Base-by-base conservation (phyloP, 192 early-diverging fungal species). In the Coemansia sp. region DNA sequence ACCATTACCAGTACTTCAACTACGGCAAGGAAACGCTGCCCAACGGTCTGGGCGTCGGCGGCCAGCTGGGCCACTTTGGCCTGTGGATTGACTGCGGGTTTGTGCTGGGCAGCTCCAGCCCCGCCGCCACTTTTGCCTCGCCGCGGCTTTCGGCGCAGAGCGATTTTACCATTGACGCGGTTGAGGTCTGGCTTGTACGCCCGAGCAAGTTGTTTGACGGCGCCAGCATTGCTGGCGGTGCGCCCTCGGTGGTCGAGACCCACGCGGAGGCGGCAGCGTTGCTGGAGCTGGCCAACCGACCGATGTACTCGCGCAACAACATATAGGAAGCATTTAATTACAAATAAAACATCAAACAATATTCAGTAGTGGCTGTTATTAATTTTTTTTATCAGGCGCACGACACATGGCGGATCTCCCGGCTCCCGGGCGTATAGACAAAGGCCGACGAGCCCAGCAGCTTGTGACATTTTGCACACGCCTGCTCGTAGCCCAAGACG, bases 161-260 rank as follows among this genome's bases (percentile, higher is more conserved):
- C 25, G 68, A 83, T 8, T 90, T 90, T 58, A 51, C 56, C 9
- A 77, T 90, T 31, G 86, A 86, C 23, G 53, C 78, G 36, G 69
- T 88, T 22, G 88, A 90, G 77, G 88, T 80, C 3, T 90, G 88
- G 88, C 62, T 85, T 34, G 78, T 90, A 1, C 68, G 82, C 56
- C 53, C 63, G 8, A 49, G 60, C 7, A 81, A 83, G 15, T 41
- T 55, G 7, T 66, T 78, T 5, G 79, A 74, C 34, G 61, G 74
- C 17, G 76, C 62, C 31, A 39, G 60, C 33, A 64, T 53, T 29
- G 38, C 32, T 19, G 21, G 51, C 4, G 58, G 53, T 17, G 63
- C 58, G 2, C 25, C 31, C 27, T 86, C 85, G 14, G 82, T 63
- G 3, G 58, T 88, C 41, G 81, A 85, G 25, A 51, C 78, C 3